Evolutionary conservation across 106 monocot genomes (phyloP), one percentile per base, ranked within the genome.

Genomic region (Dendrobium nobile): DNA sequence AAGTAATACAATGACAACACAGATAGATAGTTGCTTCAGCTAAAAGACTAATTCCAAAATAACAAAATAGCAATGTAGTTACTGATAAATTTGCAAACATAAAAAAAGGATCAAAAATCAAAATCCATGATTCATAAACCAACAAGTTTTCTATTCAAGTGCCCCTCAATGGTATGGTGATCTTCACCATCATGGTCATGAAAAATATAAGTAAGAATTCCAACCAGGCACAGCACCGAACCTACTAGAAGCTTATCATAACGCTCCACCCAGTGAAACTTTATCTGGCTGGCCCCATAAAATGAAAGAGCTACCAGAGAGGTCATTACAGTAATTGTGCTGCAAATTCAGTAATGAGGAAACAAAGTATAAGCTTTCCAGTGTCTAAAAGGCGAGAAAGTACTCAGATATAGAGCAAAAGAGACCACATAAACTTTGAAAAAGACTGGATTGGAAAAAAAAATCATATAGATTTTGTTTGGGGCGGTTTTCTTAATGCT

Each of bases 241-340:
- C 92, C 92, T 15, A 93, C 92, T 18, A 93, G 92, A 81, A 93
- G 88, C 86, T 93, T 93, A 70, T 93, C 92, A 54, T 93, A 75
- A 80, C 90, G 92, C 65, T 93, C 92, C 55, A 93, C 90, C 92
- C 92, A 93, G 79, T 90, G 92, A 42, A 93, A 90, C 79, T 90
- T 90, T 65, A 93, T 65, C 80, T 88, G 90, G 81, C 90, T 93
- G 1, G 92, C 92, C 9, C 92, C 92, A 22, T 93, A 93, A 73
- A 83, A 93, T 10, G 92, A 90, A 72, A 93, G 86, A 68, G 92
- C 92, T 11, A 93, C 92, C 81, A 93, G 75, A 1, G 92, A 90
- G 16, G 88, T 90, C 92, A 93, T 93, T 42, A 93, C 92, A 17
- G 88, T 86, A 19, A 90, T 85, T 7, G 92, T 93, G 75, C 92